These are phyloP conservation scores for Hanseniaspora nectarophila DNA, from an alignment of 805 yeast species.

Conservation along the genomic window DNA sequence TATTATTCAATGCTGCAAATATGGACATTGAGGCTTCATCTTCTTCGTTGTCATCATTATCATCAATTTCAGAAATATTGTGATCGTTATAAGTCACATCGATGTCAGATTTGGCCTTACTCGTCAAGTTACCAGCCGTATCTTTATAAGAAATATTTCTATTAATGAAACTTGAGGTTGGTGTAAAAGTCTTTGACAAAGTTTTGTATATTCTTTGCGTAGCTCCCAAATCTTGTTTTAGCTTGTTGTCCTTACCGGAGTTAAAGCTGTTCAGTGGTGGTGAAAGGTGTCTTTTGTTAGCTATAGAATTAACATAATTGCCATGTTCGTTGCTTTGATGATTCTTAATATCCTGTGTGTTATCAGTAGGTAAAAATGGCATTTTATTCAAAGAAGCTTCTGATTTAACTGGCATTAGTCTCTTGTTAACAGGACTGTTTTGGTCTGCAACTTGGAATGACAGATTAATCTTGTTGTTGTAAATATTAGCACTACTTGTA, in stretches of 20 bases:
- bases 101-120: constrained; percentile 14
- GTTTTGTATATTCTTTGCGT: constrained; percentile 2
- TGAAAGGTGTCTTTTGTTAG: constrained; percentile 7
- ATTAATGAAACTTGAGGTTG: constrained; percentile 4
- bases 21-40: constrained; percentile 61
- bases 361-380: background rate
- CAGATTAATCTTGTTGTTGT: background rate
- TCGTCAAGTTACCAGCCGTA: constrained; percentile 11
- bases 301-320: constrained; percentile 8
- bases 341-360: background rate
- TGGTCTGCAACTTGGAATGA: background rate
- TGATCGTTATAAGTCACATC: constrained; percentile 11
- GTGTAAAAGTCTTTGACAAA: background rate
- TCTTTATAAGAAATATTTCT: constrained; percentile 3
- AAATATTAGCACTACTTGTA: background rate
- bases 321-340: background rate
- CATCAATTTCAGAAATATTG: background rate
- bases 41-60: constrained; percentile 26
- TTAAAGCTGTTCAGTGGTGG: background rate
- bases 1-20: constrained; percentile 41
- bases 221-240: background rate
- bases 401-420: constrained; percentile 5
- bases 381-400: constrained; percentile 3
- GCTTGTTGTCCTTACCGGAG: background rate
- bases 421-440: background rate